Percentiles rank a stretch among this genome's conserved stretches.
phyloP scores from a whole-genome alignment of 2,329 filamentous ascomycete species.

The Stenocarpella maydis region DNA sequence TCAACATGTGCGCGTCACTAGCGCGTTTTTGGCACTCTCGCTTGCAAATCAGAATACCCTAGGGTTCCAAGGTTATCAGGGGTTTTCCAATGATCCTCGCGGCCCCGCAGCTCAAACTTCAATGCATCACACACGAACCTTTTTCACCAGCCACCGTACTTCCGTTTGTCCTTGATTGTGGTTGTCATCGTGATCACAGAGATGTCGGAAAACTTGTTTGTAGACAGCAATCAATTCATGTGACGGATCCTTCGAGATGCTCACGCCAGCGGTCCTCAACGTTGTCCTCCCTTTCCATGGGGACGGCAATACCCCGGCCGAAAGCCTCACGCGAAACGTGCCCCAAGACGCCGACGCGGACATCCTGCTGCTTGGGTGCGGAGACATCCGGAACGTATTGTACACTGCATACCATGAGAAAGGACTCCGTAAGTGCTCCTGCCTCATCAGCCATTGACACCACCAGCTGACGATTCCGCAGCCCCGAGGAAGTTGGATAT shows the following conservation, averaged over 20 bases:
- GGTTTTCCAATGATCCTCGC: background rate
- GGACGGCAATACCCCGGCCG: slow-evolving; percentile 63
- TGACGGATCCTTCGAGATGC: slow-evolving; percentile 41
- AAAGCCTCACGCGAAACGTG: slow-evolving; percentile 55
- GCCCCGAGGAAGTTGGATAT: slow-evolving; percentile 57
- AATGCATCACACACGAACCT: background rate
- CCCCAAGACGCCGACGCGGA: slow-evolving; percentile 58
- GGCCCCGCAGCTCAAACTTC: slow-evolving; percentile 7
- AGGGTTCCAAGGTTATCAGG: background rate
- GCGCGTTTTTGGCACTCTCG: too few species aligned
- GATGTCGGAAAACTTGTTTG: background rate
- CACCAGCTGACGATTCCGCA: slow-evolving; percentile 40
- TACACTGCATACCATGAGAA: slow-evolving; percentile 58
- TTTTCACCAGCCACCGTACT: background rate
- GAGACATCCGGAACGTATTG: slow-evolving; percentile 64
- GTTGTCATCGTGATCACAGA: background rate
- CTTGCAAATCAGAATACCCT: too few species aligned
- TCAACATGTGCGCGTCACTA: too few species aligned
- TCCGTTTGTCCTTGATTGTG: too few species aligned
- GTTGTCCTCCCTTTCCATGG: slow-evolving; percentile 52
- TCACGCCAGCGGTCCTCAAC: slow-evolving; percentile 48
- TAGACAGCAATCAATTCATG: background rate
- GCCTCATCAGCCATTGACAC: background rate
- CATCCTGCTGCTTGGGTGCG: slow-evolving; percentile 63
- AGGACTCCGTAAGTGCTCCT: slow-evolving; percentile 44